A percentile compares a stretch with the other conserved stretches of the same genome.
phyloP scores from a whole-genome alignment of 768 basidiomycete species.

The Tylopilus felleus region DNA sequence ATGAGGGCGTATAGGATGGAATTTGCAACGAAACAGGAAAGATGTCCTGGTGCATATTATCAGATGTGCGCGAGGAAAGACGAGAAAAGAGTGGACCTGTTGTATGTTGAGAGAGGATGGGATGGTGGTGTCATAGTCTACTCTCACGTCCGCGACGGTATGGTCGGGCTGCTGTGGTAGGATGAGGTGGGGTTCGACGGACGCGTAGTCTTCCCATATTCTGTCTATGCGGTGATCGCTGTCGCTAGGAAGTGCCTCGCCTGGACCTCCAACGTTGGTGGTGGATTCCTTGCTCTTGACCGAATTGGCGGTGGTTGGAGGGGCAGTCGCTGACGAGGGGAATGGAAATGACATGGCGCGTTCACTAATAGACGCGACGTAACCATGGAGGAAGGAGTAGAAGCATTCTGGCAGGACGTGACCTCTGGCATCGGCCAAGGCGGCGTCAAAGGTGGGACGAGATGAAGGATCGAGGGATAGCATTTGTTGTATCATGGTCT shows the following conservation, averaged over 20 bases:
- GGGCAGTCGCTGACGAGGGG: slow-evolving; percentile 28
- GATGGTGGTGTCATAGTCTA: slow-evolving; percentile 42
- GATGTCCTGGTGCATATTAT: slow-evolving; percentile 50
- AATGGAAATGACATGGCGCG: slow-evolving; percentile 48
- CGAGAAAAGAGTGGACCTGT: slow-evolving; percentile 42
- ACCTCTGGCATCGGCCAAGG: slow-evolving; percentile 72
- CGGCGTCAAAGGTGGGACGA: slow-evolving; percentile 78
- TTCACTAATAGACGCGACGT: slow-evolving; percentile 78
- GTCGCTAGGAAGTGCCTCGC: slow-evolving; percentile 59
- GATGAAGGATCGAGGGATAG: slow-evolving; percentile 71
- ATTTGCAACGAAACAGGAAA: slow-evolving; percentile 72
- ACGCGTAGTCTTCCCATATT: slow-evolving; percentile 85
- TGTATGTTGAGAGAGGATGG: slow-evolving; percentile 51
- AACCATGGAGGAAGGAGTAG: slow-evolving; percentile 92
- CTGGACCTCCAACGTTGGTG: slow-evolving; percentile 15
- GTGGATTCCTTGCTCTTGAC: slow-evolving; percentile 17
- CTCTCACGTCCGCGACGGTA: slow-evolving; percentile 49
- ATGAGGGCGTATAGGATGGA: slow-evolving; percentile 43
- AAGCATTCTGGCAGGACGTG: slow-evolving; percentile 89
- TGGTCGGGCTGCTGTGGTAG: slow-evolving; percentile 43
- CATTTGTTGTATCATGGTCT: slow-evolving; percentile 91
- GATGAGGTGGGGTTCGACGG: slow-evolving; percentile 67
- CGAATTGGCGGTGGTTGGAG: slow-evolving; percentile 27
- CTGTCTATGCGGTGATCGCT: slow-evolving; percentile 84
- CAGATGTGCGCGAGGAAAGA: background rate